Evolutionary conservation across 441 rosid species (phyloP).

Genomic region (Populus hybrid): DNA sequence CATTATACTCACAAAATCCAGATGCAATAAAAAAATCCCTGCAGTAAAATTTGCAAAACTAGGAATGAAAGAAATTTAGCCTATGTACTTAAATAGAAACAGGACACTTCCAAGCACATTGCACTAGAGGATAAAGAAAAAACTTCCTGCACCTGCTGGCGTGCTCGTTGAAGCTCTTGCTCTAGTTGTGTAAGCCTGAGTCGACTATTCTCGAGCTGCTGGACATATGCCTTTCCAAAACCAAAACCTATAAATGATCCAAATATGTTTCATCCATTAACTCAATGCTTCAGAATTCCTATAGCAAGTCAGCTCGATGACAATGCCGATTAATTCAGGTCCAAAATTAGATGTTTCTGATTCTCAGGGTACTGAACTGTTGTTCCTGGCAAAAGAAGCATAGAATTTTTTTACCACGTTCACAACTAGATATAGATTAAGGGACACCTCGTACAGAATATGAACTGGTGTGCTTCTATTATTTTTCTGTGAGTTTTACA

Average conservation of each 20-base stretch:
- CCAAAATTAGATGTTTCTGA: background rate
- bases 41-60: background rate
- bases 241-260: constrained; percentile 4
- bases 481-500: no score
- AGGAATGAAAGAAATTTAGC: background rate
- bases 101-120: background rate
- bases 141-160: constrained; percentile 53
- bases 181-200: constrained; percentile 70
- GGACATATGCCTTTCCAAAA: constrained; percentile 85
- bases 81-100: background rate
- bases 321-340: constrained; percentile 4
- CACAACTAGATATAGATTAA: background rate
- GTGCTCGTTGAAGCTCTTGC: constrained; percentile 78
- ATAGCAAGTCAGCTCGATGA: constrained; percentile 3
- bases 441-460: background rate
- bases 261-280: constrained; percentile 27
- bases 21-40: constrained; percentile 23
- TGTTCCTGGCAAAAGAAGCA: background rate
- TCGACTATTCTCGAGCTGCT: constrained; percentile 82
- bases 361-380: background rate
- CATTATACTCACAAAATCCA: constrained; percentile 49
- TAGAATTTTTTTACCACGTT: background rate
- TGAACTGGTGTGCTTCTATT: background rate
- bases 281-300: constrained; percentile 3
- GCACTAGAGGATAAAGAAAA: background rate